These are phyloP conservation scores for Casaregolazyma lundiana DNA, from an alignment of 1,139 yeast species.

Conservation along the genomic window DNA sequence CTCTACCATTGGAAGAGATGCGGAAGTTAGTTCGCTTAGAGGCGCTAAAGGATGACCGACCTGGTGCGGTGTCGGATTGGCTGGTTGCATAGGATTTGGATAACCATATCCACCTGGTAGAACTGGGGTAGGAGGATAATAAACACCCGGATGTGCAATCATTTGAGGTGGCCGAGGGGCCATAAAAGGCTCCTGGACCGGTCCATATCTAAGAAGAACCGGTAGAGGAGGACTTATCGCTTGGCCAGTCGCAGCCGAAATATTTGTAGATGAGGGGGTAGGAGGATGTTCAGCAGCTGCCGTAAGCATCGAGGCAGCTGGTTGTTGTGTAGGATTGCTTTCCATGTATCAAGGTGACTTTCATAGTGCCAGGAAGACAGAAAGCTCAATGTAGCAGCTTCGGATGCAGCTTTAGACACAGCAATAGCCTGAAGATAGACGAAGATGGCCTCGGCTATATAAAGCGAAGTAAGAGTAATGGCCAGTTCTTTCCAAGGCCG, in stretches of 20 bases:
- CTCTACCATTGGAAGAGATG: neutral
- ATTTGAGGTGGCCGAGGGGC: neutral
- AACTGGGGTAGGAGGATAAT: neutral
- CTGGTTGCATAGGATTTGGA: neutral
- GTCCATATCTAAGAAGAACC: neutral
- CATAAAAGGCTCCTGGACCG: neutral
- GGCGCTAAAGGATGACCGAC: neutral
- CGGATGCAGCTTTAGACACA: neutral
- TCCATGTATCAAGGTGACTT: neutral
- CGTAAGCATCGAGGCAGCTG: neutral
- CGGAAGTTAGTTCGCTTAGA: neutral
- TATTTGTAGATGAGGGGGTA: neutral
- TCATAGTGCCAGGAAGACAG: neutral
- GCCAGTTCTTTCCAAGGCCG: too few relatives aligned
- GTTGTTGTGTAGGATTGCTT: neutral
- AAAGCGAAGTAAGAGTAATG: too few relatives aligned
- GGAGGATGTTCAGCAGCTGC: neutral
- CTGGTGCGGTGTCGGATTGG: neutral
- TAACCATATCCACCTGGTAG: neutral
- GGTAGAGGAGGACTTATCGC: neutral
- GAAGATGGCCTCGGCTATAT: neutral
- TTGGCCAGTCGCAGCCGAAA: neutral
- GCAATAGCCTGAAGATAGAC: neutral
- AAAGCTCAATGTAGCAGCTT: too few relatives aligned
- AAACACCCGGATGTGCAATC: neutral